Evolutionary conservation across 306 rosid species (phyloP), one percentile per base, ranked within the genome.

Genomic region (Lithocarpus polystachyus): DNA sequence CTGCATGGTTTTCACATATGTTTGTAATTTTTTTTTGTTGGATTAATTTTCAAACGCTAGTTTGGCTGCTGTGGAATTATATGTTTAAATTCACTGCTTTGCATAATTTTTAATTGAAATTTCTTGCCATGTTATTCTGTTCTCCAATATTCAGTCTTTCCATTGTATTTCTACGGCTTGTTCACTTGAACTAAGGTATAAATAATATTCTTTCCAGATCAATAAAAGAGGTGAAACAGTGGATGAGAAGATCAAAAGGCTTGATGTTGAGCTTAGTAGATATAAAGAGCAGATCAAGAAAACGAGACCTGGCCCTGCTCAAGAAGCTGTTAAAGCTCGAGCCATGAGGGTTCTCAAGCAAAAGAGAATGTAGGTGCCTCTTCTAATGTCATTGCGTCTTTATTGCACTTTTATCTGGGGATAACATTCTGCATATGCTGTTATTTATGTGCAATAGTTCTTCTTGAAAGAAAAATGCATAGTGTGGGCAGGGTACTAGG

Each of bases 321-420:
- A 88, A 76, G 99, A 96, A 78, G 99, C 93, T 75, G 52, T 96
- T 67, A 96, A 96, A 86, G 87, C 98, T 74, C 89, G 97, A 79
- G 98, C 99, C 28, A 91, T 96, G 99, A 89, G 97, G 72, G 92
- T 93, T 86, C 93, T 96, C 76, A 96, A 96, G 91, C 98, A 93
- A 74, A 96, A 96, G 82, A 80, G 93, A 88, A 92, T 94, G 98
- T 94, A 76, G 51, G 93, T 84, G 33, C 24, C 76, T 78, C 43
- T 59, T 79, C 31, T 81, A 24, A 31, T 69, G 69, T 35, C 35
- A 65, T 69, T 31, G 15, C 37, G 33, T 64, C 23, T 37, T 52
- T 78, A 40, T 68, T 6, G 17, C 57, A 4, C 19, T 75, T 75
- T 53, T 56, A 26, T 72, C n/a, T 3, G 48, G 33, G 43, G 37